Base-by-base conservation (phyloP, 2,329 filamentous ascomycete species). In the Ophiognomonia clavigignenti-juglandacearum region DNA sequence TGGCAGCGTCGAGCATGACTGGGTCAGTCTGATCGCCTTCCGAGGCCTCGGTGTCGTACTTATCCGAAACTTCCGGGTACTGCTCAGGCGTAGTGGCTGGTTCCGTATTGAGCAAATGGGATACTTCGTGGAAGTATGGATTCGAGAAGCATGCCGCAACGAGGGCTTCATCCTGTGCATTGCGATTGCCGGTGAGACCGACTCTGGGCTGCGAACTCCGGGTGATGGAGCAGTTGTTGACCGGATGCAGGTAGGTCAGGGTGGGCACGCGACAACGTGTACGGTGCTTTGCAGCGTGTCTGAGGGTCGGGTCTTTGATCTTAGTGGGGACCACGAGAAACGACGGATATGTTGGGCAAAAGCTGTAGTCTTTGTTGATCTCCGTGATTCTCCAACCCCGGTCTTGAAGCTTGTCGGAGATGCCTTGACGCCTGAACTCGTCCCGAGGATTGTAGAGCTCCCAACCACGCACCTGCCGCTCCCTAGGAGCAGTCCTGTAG, bases 151-250 rank as follows among this genome's bases (percentile, higher is more conserved):
- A 97, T 4, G 93, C 89, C 19, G 88, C 85, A 18, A 98, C 84
- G 4, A 98, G 79, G 58, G 90, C 89, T 68, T 98, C 93, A 61
- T 98, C 93, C 64, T 98, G 93, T 26, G 95, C 88, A 59, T 91
- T 97, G 36, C 92, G 83, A 60, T 95, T 93, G 53, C 87, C 82
- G 40, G 86, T 82, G 20, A 97, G 80, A 13, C 93, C 93, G 2
- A 92, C 86, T 48, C 92, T 74, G 0, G 93, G 93, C 63, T 98
- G 93, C 4, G 92, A 95, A 61, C 90, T 95, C 61, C 93, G 80
- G 2, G 92, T 96, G 54, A 98, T 96, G 20, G 91, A 93, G 65
- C 93, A 97, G 63, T 95, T 96, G 64, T 97, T 98, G 58, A 96
- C 76, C 0, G 89, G 88, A 64, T 98, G 93, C n/a, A 96, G 80